Evolutionary conservation across 1,139 yeast species (phyloP), one percentile per base, ranked within the genome.

Genomic region (Geotrichum fermentans): DNA sequence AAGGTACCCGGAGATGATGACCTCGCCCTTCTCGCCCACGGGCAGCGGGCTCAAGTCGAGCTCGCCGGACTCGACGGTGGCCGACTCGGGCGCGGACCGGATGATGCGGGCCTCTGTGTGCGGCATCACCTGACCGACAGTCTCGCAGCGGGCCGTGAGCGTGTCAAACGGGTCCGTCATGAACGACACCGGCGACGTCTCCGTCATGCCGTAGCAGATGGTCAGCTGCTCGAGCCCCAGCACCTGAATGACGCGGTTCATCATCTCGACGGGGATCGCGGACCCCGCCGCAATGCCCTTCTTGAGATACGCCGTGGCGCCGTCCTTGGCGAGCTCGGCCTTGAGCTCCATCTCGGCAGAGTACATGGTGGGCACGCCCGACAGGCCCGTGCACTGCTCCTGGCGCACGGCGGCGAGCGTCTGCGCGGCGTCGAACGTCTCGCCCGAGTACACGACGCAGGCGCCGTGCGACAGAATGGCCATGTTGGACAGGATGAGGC

Each of bases 151-250:
- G 47, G 57, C 55, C 18, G 57, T 59, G 33, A 63, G 39, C 2
- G 64, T 50, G 43, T 63, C 67, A 17, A 51, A 43, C 3, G 63
- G 63, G 11, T 54, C 49, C 2, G 67, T 56, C 68, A 65, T 64
- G 55, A 62, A 61, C 24, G 63, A 56, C 10, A 64, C 68, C 0
- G 69, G 69, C 1, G 66, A 54, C 1, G 69, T 65, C 43, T 65
- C 69, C 5, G 69, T 65, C 68, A 65, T 65, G 18, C 69, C 69
- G 49, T 65, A 65, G 53, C 68, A 63, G 40, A 65, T 65, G 8
- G 65, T 61, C 30, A 65, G 58, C 40, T 60, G 61, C 30, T 41
- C 38, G 32, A 64, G 53, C 43, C 60, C 58, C 41, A 65, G 49
- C 14, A 50, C 50, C 8, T 50, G 14, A 10, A 52, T 49, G 26